Evolutionary conservation across 1,284 basidiomycete genomes (phyloP).

Genomic region (Gomphus bonarii): DNA sequence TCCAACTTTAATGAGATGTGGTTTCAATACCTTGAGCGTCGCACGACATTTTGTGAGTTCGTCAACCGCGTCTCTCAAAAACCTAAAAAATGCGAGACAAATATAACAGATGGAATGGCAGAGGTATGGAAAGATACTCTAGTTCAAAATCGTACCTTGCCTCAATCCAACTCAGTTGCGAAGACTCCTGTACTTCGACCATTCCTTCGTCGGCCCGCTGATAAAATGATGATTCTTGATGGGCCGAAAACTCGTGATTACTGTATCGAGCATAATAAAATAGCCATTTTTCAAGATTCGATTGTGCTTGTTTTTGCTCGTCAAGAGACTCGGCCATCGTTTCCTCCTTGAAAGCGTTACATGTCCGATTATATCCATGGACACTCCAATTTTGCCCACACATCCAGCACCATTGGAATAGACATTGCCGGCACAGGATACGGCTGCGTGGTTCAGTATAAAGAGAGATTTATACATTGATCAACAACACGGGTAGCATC

Average conservation of each 20-base stretch:
- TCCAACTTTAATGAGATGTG: not conserved
- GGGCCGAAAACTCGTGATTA: conserved; percentile 59
- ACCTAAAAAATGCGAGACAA: conserved; percentile 22
- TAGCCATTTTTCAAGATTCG: conserved; percentile 54
- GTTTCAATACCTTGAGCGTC: conserved; percentile 27
- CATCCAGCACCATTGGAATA: conserved; percentile 62
- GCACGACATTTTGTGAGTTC: conserved; percentile 43
- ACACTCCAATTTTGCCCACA: conserved; percentile 57
- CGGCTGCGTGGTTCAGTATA: conserved; percentile 21
- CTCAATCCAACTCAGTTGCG: conserved; percentile 57
- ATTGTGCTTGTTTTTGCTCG: conserved; percentile 34
- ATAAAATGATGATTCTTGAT: conserved; percentile 51
- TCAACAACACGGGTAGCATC: not conserved
- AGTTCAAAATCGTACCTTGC: conserved; percentile 23
- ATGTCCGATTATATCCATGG: conserved; percentile 55
- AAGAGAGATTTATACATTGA: not conserved
- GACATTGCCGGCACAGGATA: conserved; percentile 50
- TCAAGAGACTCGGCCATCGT: conserved; percentile 33
- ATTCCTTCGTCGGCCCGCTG: conserved; percentile 57
- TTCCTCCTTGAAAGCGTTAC: conserved; percentile 58
- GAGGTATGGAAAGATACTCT: not conserved
- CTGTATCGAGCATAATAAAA: conserved; percentile 58
- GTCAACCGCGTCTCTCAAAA: conserved; percentile 55
- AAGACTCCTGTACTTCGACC: conserved; percentile 52
- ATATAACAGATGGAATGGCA: not conserved